Evolutionary conservation across 352 stramenopile species (phyloP), one percentile per base, ranked within the genome.

Genomic region (Pseudoperonospora humuli): DNA sequence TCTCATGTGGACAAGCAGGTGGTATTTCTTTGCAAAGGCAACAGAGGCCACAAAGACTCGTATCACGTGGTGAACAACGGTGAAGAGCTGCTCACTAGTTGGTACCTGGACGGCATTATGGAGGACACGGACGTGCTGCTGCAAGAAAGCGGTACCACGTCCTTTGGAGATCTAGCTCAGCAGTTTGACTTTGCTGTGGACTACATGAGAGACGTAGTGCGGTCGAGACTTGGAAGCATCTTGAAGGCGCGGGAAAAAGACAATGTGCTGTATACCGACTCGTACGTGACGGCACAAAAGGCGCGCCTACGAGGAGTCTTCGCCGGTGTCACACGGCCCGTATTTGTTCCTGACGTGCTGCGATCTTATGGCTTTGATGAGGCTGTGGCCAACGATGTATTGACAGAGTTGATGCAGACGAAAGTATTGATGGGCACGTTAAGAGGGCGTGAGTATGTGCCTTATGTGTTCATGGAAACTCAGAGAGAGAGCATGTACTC

Each of bases 91-190:
- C 45, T 93, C 17, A 88, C 78, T 43, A 84, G 64, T 48, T 75
- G 67, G 68, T 93, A 93, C 44, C 53, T 93, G 35, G 76, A 93
- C 51, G 74, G 61, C 18, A 90, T 93, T 57, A 91, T 88, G 72
- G 68, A 87, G 40, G 74, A 91, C 47, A 84, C 73, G 15, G 70
- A 89, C 43, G 69, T 80, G 37, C 39, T 86, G 23, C 57, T 93
- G n/a, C 73, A 89, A 21, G 75, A 89, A 32, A 72, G 50, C 19
- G 81, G 78, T 2, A 85, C 70, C 1, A 65, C 70, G 13, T 72
- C 70, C 5, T 65, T 93, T 19, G 79, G 79, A 21, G 75, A 79
- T 21, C 47, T 93, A 23, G 77, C 81, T 19, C 74, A 86, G 63
- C 78, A 91, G 60, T 93, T 79, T 39, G 74, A 65, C 46, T 86